Base-by-base conservation (phyloP, 2,329 filamentous ascomycete species). In the Monosporascus sp. region DNA sequence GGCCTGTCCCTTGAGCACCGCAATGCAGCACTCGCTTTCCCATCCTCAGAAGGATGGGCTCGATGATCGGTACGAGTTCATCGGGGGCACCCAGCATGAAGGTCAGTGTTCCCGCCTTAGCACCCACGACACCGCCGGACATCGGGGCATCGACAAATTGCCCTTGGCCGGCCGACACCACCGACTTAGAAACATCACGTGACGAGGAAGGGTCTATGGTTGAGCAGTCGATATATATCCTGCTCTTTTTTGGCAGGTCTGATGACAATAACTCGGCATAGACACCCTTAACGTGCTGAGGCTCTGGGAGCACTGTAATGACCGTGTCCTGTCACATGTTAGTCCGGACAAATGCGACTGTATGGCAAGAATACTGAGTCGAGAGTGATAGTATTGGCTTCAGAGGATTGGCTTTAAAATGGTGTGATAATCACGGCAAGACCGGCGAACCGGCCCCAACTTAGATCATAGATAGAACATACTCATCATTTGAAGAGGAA, bases 111-210 rank as follows among this genome's bases (percentile, higher is more conserved):
- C 88, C 94, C 14, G 90, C 90, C 6, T 84, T 79, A 11, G 94
- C 94, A 44, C 93, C 94, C 5, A 97, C 90, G 0, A 97, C 92
- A 49, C 94, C 94, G 47, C 94, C 94, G 0, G 93, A 97, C 87
- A 99, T 96, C 45, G 94, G 94, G 3, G 94, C 93, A 68, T 99
- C 94, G 54, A 97, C 85, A 65, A 97, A 97, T 50, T 79, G 80
- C 50, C 89, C 89, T 66, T 87, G 81, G 1, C 82, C 77, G 1
- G 83, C 83, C 5, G 81, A 80, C 53, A 70, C 56, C 2, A 95
- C 85, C 24, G 80, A 79, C 55, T 84, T 77, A 22, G 91, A 90
- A 5, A 97, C 86, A 59, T 84, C 80, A 39, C 83, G 83, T 1
- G 92, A 97, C 2, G 91, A 90, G 34, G 84, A 84, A 0, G 92